Percentiles rank a stretch among this genome's conserved stretches.
Conservation (phyloP, 352 stramenopile species). For the Phytopythium montanum region DNA sequence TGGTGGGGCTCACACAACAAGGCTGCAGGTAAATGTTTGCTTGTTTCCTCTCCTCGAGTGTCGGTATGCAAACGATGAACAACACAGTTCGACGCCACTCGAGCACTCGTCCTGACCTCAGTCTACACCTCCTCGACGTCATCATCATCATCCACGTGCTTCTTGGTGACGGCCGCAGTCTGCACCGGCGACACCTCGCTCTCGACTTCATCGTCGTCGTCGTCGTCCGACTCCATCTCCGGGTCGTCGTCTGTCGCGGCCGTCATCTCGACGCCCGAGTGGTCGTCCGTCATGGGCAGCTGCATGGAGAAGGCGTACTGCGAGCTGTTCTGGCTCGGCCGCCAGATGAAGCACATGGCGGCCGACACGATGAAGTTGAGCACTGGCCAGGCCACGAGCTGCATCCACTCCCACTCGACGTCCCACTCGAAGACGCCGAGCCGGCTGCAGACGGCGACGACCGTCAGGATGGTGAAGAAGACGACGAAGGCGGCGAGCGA, state of each 20-base stretch:
- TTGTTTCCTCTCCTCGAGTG: neutral
- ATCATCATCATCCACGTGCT: constrained; percentile 22
- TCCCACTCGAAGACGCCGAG: constrained; percentile 88
- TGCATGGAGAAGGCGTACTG: constrained; percentile 86
- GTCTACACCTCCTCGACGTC: constrained; percentile 46
- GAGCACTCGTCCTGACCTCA: neutral
- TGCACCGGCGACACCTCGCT: constrained; percentile 31
- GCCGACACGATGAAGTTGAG: constrained; percentile 90
- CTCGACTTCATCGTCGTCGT: constrained; percentile 62
- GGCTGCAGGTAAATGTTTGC: neutral
- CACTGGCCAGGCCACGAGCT: constrained; percentile 89
- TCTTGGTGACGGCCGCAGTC: constrained; percentile 18
- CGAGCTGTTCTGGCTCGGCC: constrained; percentile 80
- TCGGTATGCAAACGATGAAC: constrained; percentile 1
- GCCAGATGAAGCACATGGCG: constrained; percentile 90
- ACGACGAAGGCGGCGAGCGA: constrained; percentile 82
- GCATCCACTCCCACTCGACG: constrained; percentile 90
- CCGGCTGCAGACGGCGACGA: constrained; percentile 76
- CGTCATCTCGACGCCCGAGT: constrained; percentile 57
- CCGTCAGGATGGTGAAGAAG: constrained; percentile 86
- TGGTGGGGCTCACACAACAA: neutral
- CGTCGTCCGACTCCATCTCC: constrained; percentile 67
- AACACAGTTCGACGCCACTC: neutral
- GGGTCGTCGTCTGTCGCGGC: constrained; percentile 54
- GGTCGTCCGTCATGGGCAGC: constrained; percentile 70